Conservation (phyloP, 202 grass and related monocot species). For the Panicum virgatum region DNA sequence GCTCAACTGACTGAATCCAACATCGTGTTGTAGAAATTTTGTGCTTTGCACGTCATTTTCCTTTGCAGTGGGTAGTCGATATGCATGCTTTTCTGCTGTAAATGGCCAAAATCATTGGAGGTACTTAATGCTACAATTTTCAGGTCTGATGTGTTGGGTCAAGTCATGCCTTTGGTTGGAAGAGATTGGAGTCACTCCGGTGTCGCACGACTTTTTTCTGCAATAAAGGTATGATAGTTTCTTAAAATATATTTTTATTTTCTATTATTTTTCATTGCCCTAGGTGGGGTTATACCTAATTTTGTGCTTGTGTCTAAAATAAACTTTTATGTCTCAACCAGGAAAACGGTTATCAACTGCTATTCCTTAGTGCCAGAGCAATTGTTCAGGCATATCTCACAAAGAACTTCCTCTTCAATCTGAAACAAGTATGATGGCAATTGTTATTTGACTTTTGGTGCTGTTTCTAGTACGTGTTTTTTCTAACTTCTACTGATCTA, state of each 20-base stretch:
- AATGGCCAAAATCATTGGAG: constrained; percentile 12
- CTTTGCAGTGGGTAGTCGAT: background rate
- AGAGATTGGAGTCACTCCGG: constrained; percentile 97
- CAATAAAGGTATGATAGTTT: constrained; percentile 72
- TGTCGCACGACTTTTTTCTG: constrained; percentile 94
- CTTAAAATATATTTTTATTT: background rate
- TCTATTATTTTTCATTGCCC: constrained; percentile 25
- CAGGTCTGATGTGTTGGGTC: constrained; percentile 98
- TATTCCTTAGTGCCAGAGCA: constrained; percentile 98
- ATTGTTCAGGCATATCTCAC: constrained; percentile 99
- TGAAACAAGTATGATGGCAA: constrained; percentile 80
- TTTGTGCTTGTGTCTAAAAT: constrained; percentile 26
- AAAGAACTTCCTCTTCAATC: constrained; percentile 95
- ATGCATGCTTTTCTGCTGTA: background rate
- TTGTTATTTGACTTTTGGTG: background rate
- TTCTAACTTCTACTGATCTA: constrained; percentile 15
- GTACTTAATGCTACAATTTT: constrained; percentile 36
- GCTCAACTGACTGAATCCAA: constrained; percentile 1
- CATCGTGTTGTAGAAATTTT: background rate
- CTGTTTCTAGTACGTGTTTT: constrained; percentile 5
- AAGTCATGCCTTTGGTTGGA: constrained; percentile 99
- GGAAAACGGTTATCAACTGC: constrained; percentile 99
- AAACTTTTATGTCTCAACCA: constrained; percentile 42
- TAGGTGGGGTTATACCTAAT: constrained; percentile 28
- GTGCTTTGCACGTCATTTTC: no score